Evolutionary conservation across 805 yeast genomes (phyloP), one percentile per base, ranked within the genome.

Genomic region (Yarrowia osloensis): DNA sequence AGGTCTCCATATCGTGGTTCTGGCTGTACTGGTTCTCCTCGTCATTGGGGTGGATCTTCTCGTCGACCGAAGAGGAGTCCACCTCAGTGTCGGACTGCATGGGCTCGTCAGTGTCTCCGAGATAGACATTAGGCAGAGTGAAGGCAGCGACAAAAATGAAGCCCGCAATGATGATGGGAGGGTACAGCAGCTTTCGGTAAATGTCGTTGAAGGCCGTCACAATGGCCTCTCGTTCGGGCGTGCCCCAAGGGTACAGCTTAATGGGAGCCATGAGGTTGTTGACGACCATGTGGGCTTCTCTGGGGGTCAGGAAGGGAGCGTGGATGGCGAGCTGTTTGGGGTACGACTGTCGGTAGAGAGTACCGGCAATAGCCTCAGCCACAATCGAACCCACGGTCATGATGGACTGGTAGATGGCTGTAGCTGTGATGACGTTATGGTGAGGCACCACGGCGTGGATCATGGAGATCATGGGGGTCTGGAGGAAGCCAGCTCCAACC

Each of bases 401-500:
- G 24, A 82, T 74, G 2, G 91, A 80, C 70, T 85, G 78, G 76
- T 83, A 85, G 46, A 86, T 75, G 2, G 90, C 81, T 46, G 86
- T 82, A 29, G 84, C 81, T 49, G 84, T 81, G 13, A 89, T 89
- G 87, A 87, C 83, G 75, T 84, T 81, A 72, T 85, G 87, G 76
- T 87, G 92, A 70, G 79, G 82, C 37, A 85, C 82, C 67, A 84
- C 79, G 0, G 90, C 79, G 72, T 85, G 86, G 70, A 85, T 81
- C 47, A 88, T 82, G 7, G 85, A 85, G 73, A 85, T 88, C 13
- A 86, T 81, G 11, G 88, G 81, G 72, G 86, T 86, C 15, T 89
- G 85, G 79, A 88, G 86, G 75, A 88, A 84, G 24, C 90, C 90
- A 52, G 89, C 89, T 71, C 90, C 92, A 67, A 89, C 81, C 70